Evolutionary conservation across 2,329 filamentous ascomycete genomes (phyloP), one percentile per base, ranked within the genome.

Genomic region (Botrytis elliptica): DNA sequence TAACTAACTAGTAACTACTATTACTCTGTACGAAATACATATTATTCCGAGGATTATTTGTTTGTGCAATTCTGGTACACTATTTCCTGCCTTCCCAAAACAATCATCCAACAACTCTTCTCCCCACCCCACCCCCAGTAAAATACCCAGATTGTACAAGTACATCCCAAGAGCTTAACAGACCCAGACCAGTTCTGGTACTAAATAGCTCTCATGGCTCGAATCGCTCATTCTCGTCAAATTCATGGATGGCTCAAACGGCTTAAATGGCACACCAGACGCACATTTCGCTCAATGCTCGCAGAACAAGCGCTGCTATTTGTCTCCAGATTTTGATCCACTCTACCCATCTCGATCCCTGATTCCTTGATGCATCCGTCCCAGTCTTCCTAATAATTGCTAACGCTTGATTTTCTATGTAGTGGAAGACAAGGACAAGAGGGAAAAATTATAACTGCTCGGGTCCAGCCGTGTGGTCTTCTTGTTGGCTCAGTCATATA

Each of bases 391-490:
- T 70, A 70, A 59, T 44, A 68, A n/a, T 36, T 72, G 74, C 76
- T 78, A 78, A 79, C 74, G 73, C 76, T 76, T 76, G 75, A 76
- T 74, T 71, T 71, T 46, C 68, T 75, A 46, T 71, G 71, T 72
- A 72, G 71, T 42, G 62, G 64, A 29, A 72, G 64, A 69, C 33
- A 57, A 46, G 71, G 65, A 62, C 52, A 69, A 59, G 46, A 60
- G 64, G 42, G 52, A 74, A 76, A 75, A 77, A 77, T 76, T 74
- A 75, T 76, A 78, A 79, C 78, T 76, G 75, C 77, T 79, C 76
- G 74, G 76, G 78, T 77, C 73, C 75, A 75, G 76, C 76, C 77
- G 74, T 75, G 75, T 74, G 73, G 70, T 60, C 74, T 64, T 68
- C 49, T 72, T 65, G 75, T 73, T 73, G 71, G 70, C 73, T 70